Conservation (phyloP, 2,329 filamentous ascomycete genomes). For the Cordyceps cateniannulata region DNA sequence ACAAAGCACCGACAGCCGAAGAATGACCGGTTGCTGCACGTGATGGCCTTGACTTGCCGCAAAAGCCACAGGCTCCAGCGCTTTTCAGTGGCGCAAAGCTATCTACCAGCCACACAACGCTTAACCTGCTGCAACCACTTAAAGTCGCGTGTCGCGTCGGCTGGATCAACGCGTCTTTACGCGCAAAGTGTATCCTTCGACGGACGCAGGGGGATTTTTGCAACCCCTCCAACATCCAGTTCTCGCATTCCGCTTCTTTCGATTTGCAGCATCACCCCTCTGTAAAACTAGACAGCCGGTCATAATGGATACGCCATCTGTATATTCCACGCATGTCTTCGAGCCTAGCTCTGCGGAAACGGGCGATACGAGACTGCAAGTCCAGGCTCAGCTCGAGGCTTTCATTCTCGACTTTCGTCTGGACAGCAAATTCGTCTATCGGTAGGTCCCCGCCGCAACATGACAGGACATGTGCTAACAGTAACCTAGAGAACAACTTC, state of each 20-base stretch:
- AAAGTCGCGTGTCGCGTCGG: slow-evolving; percentile 21
- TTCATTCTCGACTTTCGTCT: slow-evolving; percentile 93
- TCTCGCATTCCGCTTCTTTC: not conserved
- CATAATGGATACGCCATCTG: slow-evolving; percentile 78
- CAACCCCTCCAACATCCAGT: slow-evolving; percentile 11
- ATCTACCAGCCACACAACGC: not conserved
- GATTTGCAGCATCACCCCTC: not conserved
- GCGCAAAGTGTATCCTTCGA: slow-evolving; percentile 12
- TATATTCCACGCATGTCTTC: slow-evolving; percentile 80
- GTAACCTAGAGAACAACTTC: slow-evolving; percentile 88
- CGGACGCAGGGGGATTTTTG: not conserved
- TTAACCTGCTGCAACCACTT: slow-evolving; percentile 24
- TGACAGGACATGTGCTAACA: not conserved
- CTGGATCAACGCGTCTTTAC: slow-evolving; percentile 11
- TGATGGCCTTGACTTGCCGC: not conserved
- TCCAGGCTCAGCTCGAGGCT: slow-evolving; percentile 74
- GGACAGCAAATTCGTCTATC: slow-evolving; percentile 91
- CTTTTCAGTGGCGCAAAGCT: too few species aligned
- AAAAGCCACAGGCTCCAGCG: not conserved
- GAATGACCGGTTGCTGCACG: slow-evolving; percentile 5
- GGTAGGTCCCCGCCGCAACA: slow-evolving; percentile 43
- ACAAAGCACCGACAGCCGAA: not conserved
- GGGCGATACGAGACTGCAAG: slow-evolving; percentile 62
- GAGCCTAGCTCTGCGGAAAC: slow-evolving; percentile 58
- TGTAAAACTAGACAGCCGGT: not conserved